Percentiles rank a stretch among this genome's conserved stretches.
Evolutionary conservation across 768 basidiomycete genomes (phyloP).

Genomic region (Plicaturopsis crispa): DNA sequence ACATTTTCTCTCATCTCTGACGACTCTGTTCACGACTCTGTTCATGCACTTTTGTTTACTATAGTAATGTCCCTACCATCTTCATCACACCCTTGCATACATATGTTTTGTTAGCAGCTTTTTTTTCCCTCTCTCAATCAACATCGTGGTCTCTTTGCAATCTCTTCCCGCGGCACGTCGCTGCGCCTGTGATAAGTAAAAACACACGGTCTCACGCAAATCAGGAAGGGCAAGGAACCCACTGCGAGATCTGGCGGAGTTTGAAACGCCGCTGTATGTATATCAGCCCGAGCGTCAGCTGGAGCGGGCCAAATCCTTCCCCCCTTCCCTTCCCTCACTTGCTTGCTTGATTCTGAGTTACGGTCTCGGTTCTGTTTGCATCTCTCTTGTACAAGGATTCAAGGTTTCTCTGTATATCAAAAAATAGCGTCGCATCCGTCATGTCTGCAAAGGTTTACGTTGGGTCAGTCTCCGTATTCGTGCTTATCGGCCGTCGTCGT

Average conservation of each 20-base stretch:
- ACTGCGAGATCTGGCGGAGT: too few species aligned
- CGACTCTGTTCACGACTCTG: conserved; percentile 18
- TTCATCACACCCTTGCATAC: neutral
- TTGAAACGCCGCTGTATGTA: conserved; percentile 4
- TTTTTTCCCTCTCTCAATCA: conserved; percentile 7
- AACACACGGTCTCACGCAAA: too few species aligned
- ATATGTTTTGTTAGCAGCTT: neutral
- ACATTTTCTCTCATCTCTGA: too few species aligned
- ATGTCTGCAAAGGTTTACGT: conserved; percentile 88
- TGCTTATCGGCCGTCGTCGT: conserved; percentile 34
- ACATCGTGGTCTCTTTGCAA: too few species aligned
- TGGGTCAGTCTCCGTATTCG: conserved; percentile 78
- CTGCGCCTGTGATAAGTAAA: too few species aligned
- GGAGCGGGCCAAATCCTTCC: conserved; percentile 17
- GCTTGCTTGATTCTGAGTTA: conserved; percentile 40
- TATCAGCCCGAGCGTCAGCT: conserved; percentile 6
- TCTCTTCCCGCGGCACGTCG: too few species aligned
- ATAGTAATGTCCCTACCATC: conserved; percentile 15
- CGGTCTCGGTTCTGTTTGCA: conserved; percentile 51
- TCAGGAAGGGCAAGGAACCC: too few species aligned
- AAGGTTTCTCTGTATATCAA: conserved; percentile 47
- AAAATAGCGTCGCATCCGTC: conserved; percentile 28
- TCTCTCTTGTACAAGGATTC: conserved; percentile 43
- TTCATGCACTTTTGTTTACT: conserved; percentile 9
- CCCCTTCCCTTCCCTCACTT: conserved; percentile 44